Conservation (phyloP, 345 rosid genomes). For the Lagerstroemia speciosa region DNA sequence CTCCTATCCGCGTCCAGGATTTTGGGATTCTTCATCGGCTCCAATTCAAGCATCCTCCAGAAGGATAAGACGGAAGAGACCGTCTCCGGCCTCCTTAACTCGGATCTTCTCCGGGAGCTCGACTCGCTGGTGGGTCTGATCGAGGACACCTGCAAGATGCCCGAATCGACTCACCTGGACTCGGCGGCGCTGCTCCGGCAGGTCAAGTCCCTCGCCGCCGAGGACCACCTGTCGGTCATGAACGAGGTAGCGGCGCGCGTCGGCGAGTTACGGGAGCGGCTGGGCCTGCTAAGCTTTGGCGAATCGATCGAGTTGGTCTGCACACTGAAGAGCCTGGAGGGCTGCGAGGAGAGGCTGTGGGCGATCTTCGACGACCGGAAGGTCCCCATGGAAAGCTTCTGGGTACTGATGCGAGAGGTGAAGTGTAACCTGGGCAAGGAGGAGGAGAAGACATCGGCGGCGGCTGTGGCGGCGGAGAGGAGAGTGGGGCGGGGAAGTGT, state of each 20-base stretch:
- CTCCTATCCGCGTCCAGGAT: constrained; percentile 53
- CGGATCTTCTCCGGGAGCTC: constrained; percentile 40
- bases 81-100: constrained; percentile 36
- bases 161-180: constrained; percentile 20
- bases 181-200: constrained; percentile 36
- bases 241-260: constrained; percentile 42
- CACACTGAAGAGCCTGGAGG: constrained; percentile 42
- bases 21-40: constrained; percentile 55
- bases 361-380: constrained; percentile 19
- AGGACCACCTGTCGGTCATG: constrained; percentile 48
- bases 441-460: constrained; percentile 1
- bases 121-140: constrained; percentile 45
- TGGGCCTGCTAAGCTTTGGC: constrained; percentile 37
- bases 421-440: constrained; percentile 22
- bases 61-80: constrained; percentile 44
- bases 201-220: constrained; percentile 34
- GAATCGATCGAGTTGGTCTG: constrained; percentile 64
- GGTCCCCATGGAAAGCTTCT: constrained; percentile 35
- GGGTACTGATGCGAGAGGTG: constrained; percentile 41
- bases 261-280: constrained; percentile 47
- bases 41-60: constrained; percentile 38
- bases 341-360: constrained; percentile 34
- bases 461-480: background rate
- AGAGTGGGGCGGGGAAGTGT: constrained; percentile 3
- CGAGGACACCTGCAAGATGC: constrained; percentile 45